Base-by-base conservation (phyloP, 2,329 filamentous ascomycete genomes). In the Chaetomium sp. region DNA sequence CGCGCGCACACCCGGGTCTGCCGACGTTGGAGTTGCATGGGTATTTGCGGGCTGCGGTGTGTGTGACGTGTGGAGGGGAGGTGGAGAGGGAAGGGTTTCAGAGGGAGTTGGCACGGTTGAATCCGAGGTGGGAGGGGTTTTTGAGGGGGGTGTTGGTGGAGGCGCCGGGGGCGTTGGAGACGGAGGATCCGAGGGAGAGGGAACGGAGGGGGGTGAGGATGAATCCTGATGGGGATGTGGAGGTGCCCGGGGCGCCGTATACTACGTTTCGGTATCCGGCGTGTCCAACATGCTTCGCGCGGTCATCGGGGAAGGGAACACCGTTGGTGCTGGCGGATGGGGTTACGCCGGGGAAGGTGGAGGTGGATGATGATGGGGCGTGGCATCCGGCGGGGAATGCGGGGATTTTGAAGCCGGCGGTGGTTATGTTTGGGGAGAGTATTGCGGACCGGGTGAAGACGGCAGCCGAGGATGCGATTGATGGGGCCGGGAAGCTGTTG, bases 371-470 rank as follows among this genome's bases (percentile, higher is more conserved):
- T 1, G 90, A 96, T 52, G 92, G 92, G 0, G 92, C 91, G 0
- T 95, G 87, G 89, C 72, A 76, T 41, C 64, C 77, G 5, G 73
- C 74, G 0, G 85, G 83, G 62, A 84, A 79, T 2, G 89, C 84
- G 0, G 94, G 92, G 2, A 83, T 97, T 40, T 70, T 99, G 54
- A 97, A 97, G 68, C 94, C 94, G 3, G 89, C 89, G 0, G 91
- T 99, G 2, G 85, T 91, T 64, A 96, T 97, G 90, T 97, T 97
- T 69, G 94, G 94, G 12, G 94, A 97, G 71, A 91, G 84, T 57
- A 95, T 97, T 49, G 76, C 81, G 0, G 70, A 73, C 1, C 66
- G 72, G 1, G 85, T 91, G 38, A 96, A 95, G 69, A 70, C 74
- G 1, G 84, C 84, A 0, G 92, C 91, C 1, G 91, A 97, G 67